Base-by-base conservation (phyloP, 805 yeast species). In the Scheffersomyces lignosus region DNA sequence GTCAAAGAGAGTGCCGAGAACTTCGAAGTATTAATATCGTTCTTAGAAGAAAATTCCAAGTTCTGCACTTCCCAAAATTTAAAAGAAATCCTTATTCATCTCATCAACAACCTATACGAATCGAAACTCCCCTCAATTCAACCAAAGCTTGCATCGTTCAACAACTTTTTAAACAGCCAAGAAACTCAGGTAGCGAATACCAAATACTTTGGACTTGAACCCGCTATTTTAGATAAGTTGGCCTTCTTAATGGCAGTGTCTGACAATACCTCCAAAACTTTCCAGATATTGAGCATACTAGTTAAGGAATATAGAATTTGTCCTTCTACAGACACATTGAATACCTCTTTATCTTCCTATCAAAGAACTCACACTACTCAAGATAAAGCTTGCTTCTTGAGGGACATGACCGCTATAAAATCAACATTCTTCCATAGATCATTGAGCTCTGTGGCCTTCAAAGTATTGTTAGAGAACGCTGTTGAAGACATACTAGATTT, bases 401-500 rank as follows among this genome's bases (percentile, higher is more conserved):
- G 40, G 15, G 59, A 56, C 8, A 49, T 64, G 22, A 18, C 52
- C 6, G 31, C 35, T 15, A 44, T 62, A 20, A 65, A 65, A 38
- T 48, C 60, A 5, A 51, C 53, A 3, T 34, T 65, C n/a, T 59
- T 59, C 38, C 62, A 60, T 32, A 33, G 44, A 14, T 44, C 40
- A 4, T 38, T 58, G 24, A 48, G 46, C 9, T 34, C 42, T 1
- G 34, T 44, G 2, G 28, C 49, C 9, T 52, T 65, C 27, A 33
- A 43, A 16, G 38, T 61, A 9, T 40, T 64, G 14, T 38, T 62
- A 25, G 37, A 43, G 14, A 40, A 49, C 23, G 40, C 47, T 2
- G 51, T 63, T 8, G 43, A 49, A 14, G 51, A 51, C 29, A 35
- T 41, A 2, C 46, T 40, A 20, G 70, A 64, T n/a, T 51, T 64